Base-by-base conservation (phyloP, 2,329 filamentous ascomycete species). In the Neocucurbitaria cava region DNA sequence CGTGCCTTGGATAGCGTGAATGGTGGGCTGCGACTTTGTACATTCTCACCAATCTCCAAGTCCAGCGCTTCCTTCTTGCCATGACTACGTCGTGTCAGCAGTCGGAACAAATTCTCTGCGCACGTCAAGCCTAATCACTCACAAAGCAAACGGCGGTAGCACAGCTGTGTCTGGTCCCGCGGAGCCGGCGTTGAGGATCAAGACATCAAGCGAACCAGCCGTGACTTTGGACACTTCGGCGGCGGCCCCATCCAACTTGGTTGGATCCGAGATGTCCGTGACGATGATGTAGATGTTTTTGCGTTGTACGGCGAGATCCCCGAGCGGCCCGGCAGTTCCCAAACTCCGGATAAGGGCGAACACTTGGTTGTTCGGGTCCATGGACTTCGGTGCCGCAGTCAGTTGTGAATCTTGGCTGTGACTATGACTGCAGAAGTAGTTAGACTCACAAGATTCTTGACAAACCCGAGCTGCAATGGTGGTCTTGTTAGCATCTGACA, bases 11-110 rank as follows among this genome's bases (percentile, higher is more conserved):
- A 23, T 40, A 6, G 38, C 17, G 20, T 17, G 17, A 20, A 7
- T 20, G 5, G 38, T 15, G 7, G n/a, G 31, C 7, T 72, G 24
- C 28, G 48, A 43, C 26, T 44, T 8, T 43, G 10, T 55, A 58
- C 52, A 24, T 49, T 52, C 36, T 58, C 52, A 48, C 46, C 30
- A 46, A 58, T 75, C 73, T 35, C 82, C 55, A 5, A 49, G 58
- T n/a, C 74, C 66, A 3, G 69, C 68, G 4, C 74, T 49, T 18
- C 72, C 46, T 55, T 48, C 63, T 46, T 58, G 39, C 54, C 50
- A 47, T 38, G 41, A 42, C n/a, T n/a, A n/a, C n/a, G n/a, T n/a
- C n/a, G n/a, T n/a, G n/a, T n/a, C n/a, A n/a, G n/a, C n/a, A n/a
- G n/a, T n/a, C n/a, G n/a, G n/a, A n/a, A n/a, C n/a, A n/a, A n/a